A percentile compares a stretch with the other conserved stretches of the same genome.
Conservation (phyloP, 768 basidiomycete species). For the Paxillus involutus region DNA sequence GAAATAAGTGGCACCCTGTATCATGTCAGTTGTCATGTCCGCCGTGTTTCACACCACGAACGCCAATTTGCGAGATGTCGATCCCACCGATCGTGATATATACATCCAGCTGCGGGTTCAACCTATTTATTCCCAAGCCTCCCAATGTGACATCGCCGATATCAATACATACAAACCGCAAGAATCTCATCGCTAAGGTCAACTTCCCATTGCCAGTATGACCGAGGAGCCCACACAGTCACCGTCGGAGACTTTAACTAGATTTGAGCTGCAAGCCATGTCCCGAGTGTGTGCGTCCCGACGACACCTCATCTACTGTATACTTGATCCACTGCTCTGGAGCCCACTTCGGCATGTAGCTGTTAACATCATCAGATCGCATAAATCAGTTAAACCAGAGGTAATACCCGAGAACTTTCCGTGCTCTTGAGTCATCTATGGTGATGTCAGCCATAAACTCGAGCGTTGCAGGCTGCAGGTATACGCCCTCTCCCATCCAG, state of each 20-base stretch:
- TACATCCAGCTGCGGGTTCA: conserved; percentile 68
- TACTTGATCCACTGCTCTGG: conserved; percentile 32
- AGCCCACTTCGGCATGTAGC: conserved; percentile 33
- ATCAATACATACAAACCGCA: conserved; percentile 65
- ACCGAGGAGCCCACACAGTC: neutral
- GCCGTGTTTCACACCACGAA: too few species aligned
- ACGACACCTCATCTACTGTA: conserved; percentile 33
- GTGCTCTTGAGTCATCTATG: conserved; percentile 36
- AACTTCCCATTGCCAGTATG: conserved; percentile 26
- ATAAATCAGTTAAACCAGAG: neutral
- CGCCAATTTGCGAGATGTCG: conserved; percentile 80
- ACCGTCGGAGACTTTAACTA: neutral
- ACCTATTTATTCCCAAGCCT: conserved; percentile 37
- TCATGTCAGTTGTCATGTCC: too few species aligned
- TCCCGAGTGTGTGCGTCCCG: conserved; percentile 18
- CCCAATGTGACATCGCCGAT: neutral
- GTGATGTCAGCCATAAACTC: conserved; percentile 29
- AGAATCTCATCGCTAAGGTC: conserved; percentile 78
- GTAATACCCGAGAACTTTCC: conserved; percentile 30
- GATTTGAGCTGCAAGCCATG: conserved; percentile 22
- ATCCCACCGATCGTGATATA: conserved; percentile 82
- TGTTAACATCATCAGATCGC: conserved; percentile 2
- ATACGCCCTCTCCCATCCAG: conserved; percentile 33
- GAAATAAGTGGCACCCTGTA: too few species aligned
- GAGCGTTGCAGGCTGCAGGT: conserved; percentile 33